These are phyloP conservation scores for Spencermartinsiella europaea DNA, from an alignment of 805 yeast species.

Conservation along the genomic window DNA sequence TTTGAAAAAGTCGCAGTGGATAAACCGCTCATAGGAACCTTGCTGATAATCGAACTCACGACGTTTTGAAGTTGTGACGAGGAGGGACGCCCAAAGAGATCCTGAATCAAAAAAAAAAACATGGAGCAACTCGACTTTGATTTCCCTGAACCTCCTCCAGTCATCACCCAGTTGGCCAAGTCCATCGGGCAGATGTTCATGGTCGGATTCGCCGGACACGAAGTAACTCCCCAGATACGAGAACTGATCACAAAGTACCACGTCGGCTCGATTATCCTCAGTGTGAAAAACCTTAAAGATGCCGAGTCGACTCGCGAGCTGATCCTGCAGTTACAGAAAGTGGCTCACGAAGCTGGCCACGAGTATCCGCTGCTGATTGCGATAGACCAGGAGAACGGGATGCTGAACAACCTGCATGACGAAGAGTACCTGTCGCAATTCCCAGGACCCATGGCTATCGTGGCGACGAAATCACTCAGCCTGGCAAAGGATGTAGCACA, in stretches of 20 bases:
- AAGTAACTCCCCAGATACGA: constrained; percentile 48
- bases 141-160: constrained; percentile 10
- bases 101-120: too few relatives aligned
- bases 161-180: constrained; percentile 13
- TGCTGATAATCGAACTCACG: too few relatives aligned
- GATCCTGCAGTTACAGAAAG: constrained; percentile 48
- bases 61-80: too few relatives aligned
- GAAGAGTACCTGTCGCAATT: constrained; percentile 48
- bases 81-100: too few relatives aligned
- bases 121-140: constrained; percentile 16
- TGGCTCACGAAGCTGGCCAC: constrained; percentile 48
- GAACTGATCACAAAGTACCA: constrained; percentile 47
- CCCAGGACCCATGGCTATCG: constrained; percentile 62
- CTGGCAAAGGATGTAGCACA: constrained; percentile 48
- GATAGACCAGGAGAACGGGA: constrained; percentile 60
- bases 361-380: constrained; percentile 51
- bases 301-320: constrained; percentile 46
- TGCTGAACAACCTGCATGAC: constrained; percentile 55
- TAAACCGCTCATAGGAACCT: too few relatives aligned
- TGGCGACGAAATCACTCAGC: constrained; percentile 47
- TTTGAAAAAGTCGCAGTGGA: too few relatives aligned
- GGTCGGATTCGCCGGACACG: constrained; percentile 56
- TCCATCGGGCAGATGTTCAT: constrained; percentile 48
- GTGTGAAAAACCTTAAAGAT: constrained; percentile 45
- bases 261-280: constrained; percentile 48